Conservation (phyloP, 768 basidiomycete species). For the Fomitopsis serialis region DNA sequence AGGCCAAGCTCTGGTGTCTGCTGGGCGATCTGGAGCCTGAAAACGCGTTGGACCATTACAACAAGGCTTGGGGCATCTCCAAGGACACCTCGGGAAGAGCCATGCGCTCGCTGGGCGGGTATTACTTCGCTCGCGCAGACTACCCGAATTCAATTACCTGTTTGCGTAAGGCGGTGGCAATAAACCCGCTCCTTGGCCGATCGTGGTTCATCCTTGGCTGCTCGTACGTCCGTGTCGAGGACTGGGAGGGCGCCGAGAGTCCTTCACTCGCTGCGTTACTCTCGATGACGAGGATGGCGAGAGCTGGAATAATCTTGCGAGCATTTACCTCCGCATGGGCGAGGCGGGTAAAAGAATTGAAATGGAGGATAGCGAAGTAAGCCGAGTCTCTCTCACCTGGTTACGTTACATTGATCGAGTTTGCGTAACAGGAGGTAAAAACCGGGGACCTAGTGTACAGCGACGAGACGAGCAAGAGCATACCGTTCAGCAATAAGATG, state of each 20-base stretch:
- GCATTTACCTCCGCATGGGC: slow-evolving; percentile 84
- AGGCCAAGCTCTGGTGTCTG: slow-evolving; percentile 93
- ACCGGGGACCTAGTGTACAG: neutral
- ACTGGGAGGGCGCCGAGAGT: slow-evolving; percentile 83
- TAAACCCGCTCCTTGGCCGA: slow-evolving; percentile 83
- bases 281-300: slow-evolving; percentile 97
- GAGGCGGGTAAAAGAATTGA: slow-evolving; percentile 28
- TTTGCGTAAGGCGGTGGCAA: slow-evolving; percentile 70
- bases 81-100: slow-evolving; percentile 78
- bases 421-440: slow-evolving; percentile 4
- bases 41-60: slow-evolving; percentile 67
- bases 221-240: slow-evolving; percentile 72
- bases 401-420: neutral
- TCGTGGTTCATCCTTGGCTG: slow-evolving; percentile 99
- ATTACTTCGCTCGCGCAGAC: slow-evolving; percentile 65
- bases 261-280: slow-evolving; percentile 80
- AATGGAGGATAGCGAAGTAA: slow-evolving; percentile 18
- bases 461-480: slow-evolving; percentile 23
- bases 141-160: slow-evolving; percentile 60
- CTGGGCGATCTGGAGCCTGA: slow-evolving; percentile 87
- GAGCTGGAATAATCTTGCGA: slow-evolving; percentile 97
- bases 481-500: slow-evolving; percentile 70
- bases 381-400: neutral
- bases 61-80: slow-evolving; percentile 81
- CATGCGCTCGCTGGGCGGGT: slow-evolving; percentile 86